Conservation (phyloP, 495 filamentous ascomycete genomes). For the Aspergillus affinis region DNA sequence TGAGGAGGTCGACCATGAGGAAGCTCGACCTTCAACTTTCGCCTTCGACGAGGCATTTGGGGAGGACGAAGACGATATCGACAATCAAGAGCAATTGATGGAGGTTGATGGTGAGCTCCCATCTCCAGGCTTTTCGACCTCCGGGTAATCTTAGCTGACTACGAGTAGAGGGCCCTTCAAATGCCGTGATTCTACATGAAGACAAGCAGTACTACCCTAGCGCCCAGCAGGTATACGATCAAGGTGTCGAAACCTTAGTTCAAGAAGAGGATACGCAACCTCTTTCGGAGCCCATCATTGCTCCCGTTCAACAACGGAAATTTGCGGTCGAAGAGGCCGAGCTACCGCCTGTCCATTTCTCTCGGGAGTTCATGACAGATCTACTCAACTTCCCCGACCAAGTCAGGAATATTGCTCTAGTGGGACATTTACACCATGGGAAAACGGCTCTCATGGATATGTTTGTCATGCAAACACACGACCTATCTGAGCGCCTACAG, state of each 20-base stretch:
- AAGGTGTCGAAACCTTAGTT: slow-evolving; percentile 91
- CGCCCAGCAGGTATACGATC: slow-evolving; percentile 90
- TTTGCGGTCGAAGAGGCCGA: slow-evolving; percentile 91
- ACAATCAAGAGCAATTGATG: slow-evolving; percentile 82
- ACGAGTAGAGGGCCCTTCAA: slow-evolving; percentile 82
- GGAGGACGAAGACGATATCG: slow-evolving; percentile 58
- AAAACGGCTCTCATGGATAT: slow-evolving; percentile 99
- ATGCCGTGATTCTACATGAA: slow-evolving; percentile 94
- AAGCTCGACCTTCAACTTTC: slow-evolving; percentile 69
- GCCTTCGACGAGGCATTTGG: slow-evolving; percentile 73
- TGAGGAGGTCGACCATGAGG: slow-evolving; percentile 74
- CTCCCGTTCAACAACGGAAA: slow-evolving; percentile 90
- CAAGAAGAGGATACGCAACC: slow-evolving; percentile 97
- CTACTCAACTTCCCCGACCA: slow-evolving; percentile 95
- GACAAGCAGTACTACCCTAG: slow-evolving; percentile 99
- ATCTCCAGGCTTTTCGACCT: not conserved
- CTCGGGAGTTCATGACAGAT: slow-evolving; percentile 91
- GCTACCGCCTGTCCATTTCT: slow-evolving; percentile 82
- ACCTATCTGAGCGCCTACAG: slow-evolving; percentile 72
- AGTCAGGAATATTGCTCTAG: slow-evolving; percentile 86
- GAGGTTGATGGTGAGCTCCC: slow-evolving; percentile 73
- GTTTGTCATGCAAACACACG: slow-evolving; percentile 92
- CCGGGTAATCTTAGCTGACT: slow-evolving; percentile 15
- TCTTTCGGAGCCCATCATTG: slow-evolving; percentile 88
- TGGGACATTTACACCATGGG: slow-evolving; percentile 92